Evolutionary conservation across 1,139 yeast genomes (phyloP).

Genomic region (Blastobotrys proliferans): DNA sequence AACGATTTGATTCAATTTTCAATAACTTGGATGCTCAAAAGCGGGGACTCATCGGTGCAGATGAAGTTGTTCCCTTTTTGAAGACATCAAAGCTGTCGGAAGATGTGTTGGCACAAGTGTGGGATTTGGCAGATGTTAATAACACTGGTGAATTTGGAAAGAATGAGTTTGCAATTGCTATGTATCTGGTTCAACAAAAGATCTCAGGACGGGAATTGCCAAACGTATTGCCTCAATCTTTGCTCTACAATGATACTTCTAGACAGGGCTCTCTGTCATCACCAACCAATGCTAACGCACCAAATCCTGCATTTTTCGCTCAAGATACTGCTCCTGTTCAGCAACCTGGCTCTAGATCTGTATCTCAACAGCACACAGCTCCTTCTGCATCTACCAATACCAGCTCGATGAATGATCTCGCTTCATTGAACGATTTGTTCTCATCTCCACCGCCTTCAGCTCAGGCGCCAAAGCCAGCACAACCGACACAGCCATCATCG

Average conservation of each 20-base stretch:
- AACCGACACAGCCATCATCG: too few relatives aligned
- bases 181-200: constrained; percentile 84
- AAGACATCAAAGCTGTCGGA: constrained; percentile 84
- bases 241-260: constrained; percentile 19
- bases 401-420: constrained; percentile 30
- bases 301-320: constrained; percentile 22
- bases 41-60: constrained; percentile 58
- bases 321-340: constrained; percentile 18
- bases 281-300: constrained; percentile 12
- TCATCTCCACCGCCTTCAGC: constrained; percentile 34
- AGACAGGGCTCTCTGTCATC: constrained; percentile 22
- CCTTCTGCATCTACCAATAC: constrained; percentile 4
- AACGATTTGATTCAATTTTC: constrained; percentile 76
- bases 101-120: constrained; percentile 78
- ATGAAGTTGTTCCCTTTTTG: constrained; percentile 81
- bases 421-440: constrained; percentile 39
- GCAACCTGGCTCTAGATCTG: neutral
- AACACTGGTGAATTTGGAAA: constrained; percentile 79
- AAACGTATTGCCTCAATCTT: constrained; percentile 38
- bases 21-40: constrained; percentile 66
- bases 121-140: constrained; percentile 93
- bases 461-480: constrained; percentile 3
- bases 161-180: constrained; percentile 86
- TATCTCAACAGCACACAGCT: constrained; percentile 3
- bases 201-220: constrained; percentile 78